phyloP scores from a whole-genome alignment of 225 moss, liverwort and hornwort species.

The Ulota crispa region DNA sequence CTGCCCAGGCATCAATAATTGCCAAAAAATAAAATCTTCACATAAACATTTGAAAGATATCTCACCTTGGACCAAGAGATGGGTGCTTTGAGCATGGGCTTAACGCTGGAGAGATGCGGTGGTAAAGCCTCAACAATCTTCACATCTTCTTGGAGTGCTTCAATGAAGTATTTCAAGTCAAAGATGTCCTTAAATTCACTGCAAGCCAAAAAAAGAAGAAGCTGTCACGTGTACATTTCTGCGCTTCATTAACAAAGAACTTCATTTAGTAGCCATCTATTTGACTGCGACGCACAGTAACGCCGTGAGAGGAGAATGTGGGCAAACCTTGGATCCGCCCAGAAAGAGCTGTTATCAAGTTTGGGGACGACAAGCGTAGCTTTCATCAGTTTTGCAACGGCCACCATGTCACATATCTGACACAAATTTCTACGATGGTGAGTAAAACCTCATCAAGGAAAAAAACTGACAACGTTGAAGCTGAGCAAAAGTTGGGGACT shows the following conservation, averaged over 20 bases:
- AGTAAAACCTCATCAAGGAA: background rate
- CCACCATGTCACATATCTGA: constrained; percentile 99
- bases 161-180: constrained; percentile 72
- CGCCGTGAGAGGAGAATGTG: background rate
- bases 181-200: constrained; percentile 97
- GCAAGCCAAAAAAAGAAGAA: constrained; percentile 10
- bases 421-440: background rate
- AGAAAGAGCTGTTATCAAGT: constrained; percentile 97
- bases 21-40: background rate
- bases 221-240: background rate
- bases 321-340: constrained; percentile 89
- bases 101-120: constrained; percentile 43
- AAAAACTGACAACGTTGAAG: background rate
- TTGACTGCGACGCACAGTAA: background rate
- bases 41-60: background rate
- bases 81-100: constrained; percentile 70
- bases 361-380: constrained; percentile 89
- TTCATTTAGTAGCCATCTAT: background rate
- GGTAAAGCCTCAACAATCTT: constrained; percentile 77
- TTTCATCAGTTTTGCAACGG: constrained; percentile 94
- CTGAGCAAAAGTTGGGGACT: background rate
- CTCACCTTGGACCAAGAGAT: constrained; percentile 95
- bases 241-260: background rate
- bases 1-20: background rate
- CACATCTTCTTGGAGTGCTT: constrained; percentile 75